Evolutionary conservation across 768 basidiomycete genomes (phyloP).

Genomic region (Tricholoma furcatifolium): DNA sequence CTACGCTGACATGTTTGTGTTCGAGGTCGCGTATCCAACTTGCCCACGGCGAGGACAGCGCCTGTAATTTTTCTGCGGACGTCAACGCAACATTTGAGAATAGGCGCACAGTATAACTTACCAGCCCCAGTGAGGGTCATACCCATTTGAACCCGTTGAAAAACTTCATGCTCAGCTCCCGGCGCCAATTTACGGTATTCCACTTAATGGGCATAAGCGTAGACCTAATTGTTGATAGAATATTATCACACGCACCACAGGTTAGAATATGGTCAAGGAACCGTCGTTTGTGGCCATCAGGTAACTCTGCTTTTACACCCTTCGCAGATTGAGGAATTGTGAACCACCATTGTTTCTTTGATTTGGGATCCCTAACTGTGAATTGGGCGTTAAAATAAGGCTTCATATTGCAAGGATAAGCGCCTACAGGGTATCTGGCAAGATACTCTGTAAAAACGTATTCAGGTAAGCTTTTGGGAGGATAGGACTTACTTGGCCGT

Average conservation of each 20-base stretch:
- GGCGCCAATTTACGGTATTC: conserved; percentile 61
- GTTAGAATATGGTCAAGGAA: conserved; percentile 62
- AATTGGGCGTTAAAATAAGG: not conserved
- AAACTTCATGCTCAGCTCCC: conserved; percentile 71
- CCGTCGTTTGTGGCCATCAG: conserved; percentile 44
- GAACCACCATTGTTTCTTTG: conserved; percentile 65
- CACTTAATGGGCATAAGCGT: conserved; percentile 37
- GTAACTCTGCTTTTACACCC: conserved; percentile 47
- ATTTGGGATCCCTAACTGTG: conserved; percentile 53
- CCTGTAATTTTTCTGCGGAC: conserved; percentile 71
- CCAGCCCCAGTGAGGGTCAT: conserved; percentile 74
- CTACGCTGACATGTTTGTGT: conserved; percentile 50
- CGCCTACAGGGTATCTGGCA: conserved; percentile 21
- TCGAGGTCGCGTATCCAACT: conserved; percentile 65
- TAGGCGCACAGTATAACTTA: conserved; percentile 23
- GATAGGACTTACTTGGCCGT: conserved; percentile 50
- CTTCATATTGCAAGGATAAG: not conserved
- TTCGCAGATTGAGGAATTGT: conserved; percentile 48
- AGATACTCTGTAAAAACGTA: not conserved
- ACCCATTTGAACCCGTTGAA: conserved; percentile 81
- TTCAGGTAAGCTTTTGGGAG: conserved; percentile 4
- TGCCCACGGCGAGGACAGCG: conserved; percentile 70
- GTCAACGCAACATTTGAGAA: not conserved
- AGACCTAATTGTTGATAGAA: not conserved
- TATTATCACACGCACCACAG: conserved; percentile 49